These are phyloP conservation scores for Sporormia fimetaria DNA, from an alignment of 495 filamentous ascomycete genomes.

Conservation along the genomic window DNA sequence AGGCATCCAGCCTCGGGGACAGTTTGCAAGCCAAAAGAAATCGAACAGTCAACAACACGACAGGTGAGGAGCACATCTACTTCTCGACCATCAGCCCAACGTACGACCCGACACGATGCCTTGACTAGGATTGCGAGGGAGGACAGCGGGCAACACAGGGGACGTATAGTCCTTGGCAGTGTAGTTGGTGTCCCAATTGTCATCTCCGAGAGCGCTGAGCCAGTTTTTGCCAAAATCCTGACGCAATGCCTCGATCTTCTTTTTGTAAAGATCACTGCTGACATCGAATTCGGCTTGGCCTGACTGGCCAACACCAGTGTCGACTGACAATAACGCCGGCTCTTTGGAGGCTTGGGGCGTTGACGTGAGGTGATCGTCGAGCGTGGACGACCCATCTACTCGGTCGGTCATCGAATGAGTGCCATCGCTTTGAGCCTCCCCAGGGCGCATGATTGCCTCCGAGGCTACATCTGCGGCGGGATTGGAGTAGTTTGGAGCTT, in stretches of 20 bases:
- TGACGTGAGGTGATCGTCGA: too few species aligned
- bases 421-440: too few species aligned
- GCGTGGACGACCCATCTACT: too few species aligned
- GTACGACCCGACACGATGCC: constrained; percentile 43
- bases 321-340: too few species aligned
- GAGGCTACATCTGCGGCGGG: too few species aligned
- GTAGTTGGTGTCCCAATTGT: constrained; percentile 44
- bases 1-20: too few species aligned
- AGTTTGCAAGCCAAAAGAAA: not conserved
- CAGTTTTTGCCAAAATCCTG: constrained; percentile 76
- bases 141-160: constrained; percentile 15
- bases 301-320: too few species aligned
- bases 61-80: too few species aligned
- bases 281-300: constrained; percentile 62
- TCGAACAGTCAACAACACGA: not conserved
- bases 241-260: constrained; percentile 73
- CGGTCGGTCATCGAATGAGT: too few species aligned
- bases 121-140: constrained; percentile 36
- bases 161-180: constrained; percentile 33
- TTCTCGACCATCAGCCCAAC: constrained; percentile 34
- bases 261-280: constrained; percentile 66
- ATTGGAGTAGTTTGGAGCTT: too few species aligned
- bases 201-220: constrained; percentile 73
- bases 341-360: too few species aligned
- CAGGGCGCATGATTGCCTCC: too few species aligned